Evolutionary conservation across 352 stramenopile genomes (phyloP), one percentile per base, ranked within the genome.

Genomic region (Phytophthora nicotianae): DNA sequence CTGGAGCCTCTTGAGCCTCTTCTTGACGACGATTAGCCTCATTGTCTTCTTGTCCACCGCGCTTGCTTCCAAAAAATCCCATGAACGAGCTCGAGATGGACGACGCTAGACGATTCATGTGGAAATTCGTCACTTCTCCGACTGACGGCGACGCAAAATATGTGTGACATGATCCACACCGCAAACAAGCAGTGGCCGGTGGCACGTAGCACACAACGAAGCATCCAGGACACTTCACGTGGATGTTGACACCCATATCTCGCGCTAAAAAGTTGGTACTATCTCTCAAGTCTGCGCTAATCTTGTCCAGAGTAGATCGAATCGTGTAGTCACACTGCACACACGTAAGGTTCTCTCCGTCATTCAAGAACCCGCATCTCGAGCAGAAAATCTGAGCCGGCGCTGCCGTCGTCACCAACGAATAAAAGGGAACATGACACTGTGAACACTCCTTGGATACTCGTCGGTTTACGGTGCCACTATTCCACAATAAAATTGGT

Each of bases 171-270:
- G 80, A 72, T 26, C 82, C 86, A 62, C 86, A 95, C 10, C 86
- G 83, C 56, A 95, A 68, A 68, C 86, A 88, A 19, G 86, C 83
- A 0, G 86, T 91, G 9, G 86, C 83, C 5, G 84, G 84, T 3
- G 86, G 83, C 38, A 95, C 82, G 35, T 75, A 82, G 75, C 86
- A 95, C 51, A 91, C 70, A 13, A 83, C 67, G 26, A 85, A 60
- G 53, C 86, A 95, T 26, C 86, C 86, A 20, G 86, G 86, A 68
- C 86, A 95, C 65, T 89, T 85, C 65, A 95, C 83, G 65, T 90
- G 77, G 60, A 95, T 90, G 64, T 93, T 91, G 19, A 95, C 68
- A 27, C 86, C 86, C 72, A 95, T 90, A 62, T 95, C 83, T 24
- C 86, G 71, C 23, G 82, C 86, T 14, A 93, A 48, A 50, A 90